Percentiles rank a stretch among this genome's conserved stretches.
phyloP scores from a whole-genome alignment of 108 stramenopile species.

The Parietichytrium sp. region DNA sequence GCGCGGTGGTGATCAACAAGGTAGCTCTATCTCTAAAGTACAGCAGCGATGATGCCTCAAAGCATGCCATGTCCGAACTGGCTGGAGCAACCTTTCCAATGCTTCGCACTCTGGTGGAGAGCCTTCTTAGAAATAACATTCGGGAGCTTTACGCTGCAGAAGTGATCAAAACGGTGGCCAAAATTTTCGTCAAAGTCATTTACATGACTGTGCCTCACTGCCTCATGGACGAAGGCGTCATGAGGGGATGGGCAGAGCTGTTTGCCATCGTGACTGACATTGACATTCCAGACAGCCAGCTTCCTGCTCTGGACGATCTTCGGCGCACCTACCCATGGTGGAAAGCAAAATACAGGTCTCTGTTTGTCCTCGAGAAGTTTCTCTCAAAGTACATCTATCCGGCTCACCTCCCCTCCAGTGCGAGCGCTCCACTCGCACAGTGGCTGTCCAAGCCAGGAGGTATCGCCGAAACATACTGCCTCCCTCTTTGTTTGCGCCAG shows the following conservation, averaged over 20 bases:
- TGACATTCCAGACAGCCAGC: not conserved
- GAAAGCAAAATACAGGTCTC: not conserved
- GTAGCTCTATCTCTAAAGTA: not conserved
- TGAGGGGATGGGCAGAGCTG: not conserved
- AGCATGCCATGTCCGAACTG: not conserved
- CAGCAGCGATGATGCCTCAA: not conserved
- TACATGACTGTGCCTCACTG: not conserved
- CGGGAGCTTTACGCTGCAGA: conserved; percentile 22
- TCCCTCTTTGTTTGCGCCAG: not conserved
- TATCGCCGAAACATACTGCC: not conserved
- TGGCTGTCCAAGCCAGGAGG: not conserved
- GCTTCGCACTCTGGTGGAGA: not conserved
- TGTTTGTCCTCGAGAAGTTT: not conserved
- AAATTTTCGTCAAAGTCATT: not conserved
- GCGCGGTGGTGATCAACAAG: not conserved
- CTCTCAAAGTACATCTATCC: not conserved
- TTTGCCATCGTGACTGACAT: not conserved
- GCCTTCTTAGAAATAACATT: not conserved
- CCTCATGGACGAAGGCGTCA: not conserved
- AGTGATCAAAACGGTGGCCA: not conserved
- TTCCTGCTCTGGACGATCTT: not conserved
- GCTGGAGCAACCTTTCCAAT: conserved; percentile 9
- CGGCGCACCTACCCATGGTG: conserved; percentile 16
- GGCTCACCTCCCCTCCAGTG: no score
- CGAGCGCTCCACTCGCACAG: not conserved